Evolutionary conservation across 331 rosid genomes (phyloP), one percentile per base, ranked within the genome.

Genomic region (Dryas integrifolia): DNA sequence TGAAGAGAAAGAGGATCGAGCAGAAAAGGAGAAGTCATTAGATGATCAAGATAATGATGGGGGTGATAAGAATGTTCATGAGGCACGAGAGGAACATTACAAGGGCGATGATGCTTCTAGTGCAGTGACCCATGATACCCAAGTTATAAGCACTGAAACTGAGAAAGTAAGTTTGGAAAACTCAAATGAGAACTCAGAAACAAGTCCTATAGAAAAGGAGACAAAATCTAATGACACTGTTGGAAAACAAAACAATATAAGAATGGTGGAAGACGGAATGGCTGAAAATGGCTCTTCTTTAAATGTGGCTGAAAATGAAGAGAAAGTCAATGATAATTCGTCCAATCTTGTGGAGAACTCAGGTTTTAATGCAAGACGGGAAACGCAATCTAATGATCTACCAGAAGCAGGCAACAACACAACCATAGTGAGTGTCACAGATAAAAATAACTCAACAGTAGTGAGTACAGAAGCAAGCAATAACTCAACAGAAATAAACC

Each of bases 61-160:
- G n/a, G 58, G 74, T 11, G 67, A 75, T 67, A 73, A 65, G 47
- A 72, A 76, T 76, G 81, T 82, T 76, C 98, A 84, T 15, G 98
- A 88, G 81, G 98, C 98, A 58, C 82, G 96, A 21, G 98, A 92
- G 86, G 89, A 88, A 75, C 60, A 89, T 35, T 92, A 92, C 82
- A 89, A 82, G 76, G 96, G 83, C 0, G 98, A 92, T 67, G 98
- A 92, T 85, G 98, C 96, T 68, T 92, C 98, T 62, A 92, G 98
- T 57, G 98, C 91, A 55, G 98, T 92, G 50, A 52, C 91, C 77
- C 98, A 88, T 65, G 89, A 89, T 75, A 58, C 85, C 68, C 80
- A 79, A 35, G 76, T 79, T 59, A 74, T 79, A 62, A 79, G 78
- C 82, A 69, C 88, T 24, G 95, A 84, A 81, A 65, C 83, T 12